These are phyloP conservation scores for Wolfiporia cocos DNA, from an alignment of 1,284 basidiomycete species.

Conservation along the genomic window DNA sequence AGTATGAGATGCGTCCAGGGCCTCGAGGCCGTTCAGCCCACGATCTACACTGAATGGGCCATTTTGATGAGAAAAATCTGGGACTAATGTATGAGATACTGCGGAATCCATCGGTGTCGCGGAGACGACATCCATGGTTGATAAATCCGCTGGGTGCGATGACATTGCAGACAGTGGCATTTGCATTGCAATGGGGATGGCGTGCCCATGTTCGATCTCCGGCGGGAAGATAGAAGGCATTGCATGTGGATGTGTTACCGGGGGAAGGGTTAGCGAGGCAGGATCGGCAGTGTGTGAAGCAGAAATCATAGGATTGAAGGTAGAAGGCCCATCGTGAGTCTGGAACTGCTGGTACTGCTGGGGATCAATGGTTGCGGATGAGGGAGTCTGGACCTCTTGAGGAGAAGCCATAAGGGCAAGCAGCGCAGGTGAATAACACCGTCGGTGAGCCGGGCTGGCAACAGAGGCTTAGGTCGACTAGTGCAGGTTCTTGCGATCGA, in stretches of 20 bases:
- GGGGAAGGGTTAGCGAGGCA: slow-evolving; percentile 16
- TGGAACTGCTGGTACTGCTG: slow-evolving; percentile 23
- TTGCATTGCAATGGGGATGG: slow-evolving; percentile 33
- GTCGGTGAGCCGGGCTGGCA: background rate
- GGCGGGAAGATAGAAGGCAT: slow-evolving; percentile 31
- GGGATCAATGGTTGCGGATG: slow-evolving; percentile 18
- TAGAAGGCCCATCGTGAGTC: slow-evolving; percentile 12
- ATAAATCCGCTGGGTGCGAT: slow-evolving; percentile 26
- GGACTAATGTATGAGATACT: slow-evolving; percentile 26
- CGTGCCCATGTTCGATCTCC: slow-evolving; percentile 29
- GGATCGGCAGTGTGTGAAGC: slow-evolving; percentile 23
- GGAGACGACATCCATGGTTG: slow-evolving; percentile 33
- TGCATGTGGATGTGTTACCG: slow-evolving; percentile 24
- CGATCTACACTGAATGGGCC: slow-evolving; percentile 21
- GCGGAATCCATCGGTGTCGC: slow-evolving; percentile 19
- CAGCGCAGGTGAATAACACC: slow-evolving; percentile 3
- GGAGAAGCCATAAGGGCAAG: slow-evolving; percentile 19
- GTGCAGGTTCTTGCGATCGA: background rate
- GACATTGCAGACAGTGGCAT: slow-evolving; percentile 29
- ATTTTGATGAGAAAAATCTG: slow-evolving; percentile 32
- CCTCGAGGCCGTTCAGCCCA: slow-evolving; percentile 20
- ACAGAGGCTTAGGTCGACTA: background rate
- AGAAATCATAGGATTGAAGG: slow-evolving; percentile 21
- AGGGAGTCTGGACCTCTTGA: slow-evolving; percentile 21
- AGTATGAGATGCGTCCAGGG: slow-evolving; percentile 21